Percentiles rank a stretch among this genome's conserved stretches.
Evolutionary conservation across 495 filamentous ascomycete genomes (phyloP).

Genomic region (Podospora conica): DNA sequence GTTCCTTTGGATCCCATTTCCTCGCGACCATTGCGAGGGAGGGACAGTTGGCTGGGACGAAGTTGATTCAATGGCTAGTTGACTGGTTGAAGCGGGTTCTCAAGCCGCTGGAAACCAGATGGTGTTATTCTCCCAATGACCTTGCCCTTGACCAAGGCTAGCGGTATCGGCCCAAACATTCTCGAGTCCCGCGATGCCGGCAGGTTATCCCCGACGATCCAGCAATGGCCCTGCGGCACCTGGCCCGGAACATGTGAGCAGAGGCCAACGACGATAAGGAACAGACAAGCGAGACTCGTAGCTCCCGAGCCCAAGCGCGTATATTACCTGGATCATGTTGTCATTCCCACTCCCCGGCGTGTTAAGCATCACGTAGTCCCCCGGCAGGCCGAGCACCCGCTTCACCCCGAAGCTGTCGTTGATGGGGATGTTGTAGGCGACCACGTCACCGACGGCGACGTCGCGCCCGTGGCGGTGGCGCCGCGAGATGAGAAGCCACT

Average conservation of each 20-base stretch:
- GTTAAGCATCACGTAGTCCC: slow-evolving; percentile 80
- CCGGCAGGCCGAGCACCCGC: slow-evolving; percentile 77
- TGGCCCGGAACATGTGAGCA: slow-evolving; percentile 24
- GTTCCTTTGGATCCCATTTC: background rate
- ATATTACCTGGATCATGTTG: slow-evolving; percentile 77
- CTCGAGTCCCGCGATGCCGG: slow-evolving; percentile 79
- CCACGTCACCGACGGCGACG: slow-evolving; percentile 76
- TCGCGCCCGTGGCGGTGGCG: slow-evolving; percentile 60
- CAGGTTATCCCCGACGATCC: slow-evolving; percentile 81
- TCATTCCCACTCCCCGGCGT: slow-evolving; percentile 43
- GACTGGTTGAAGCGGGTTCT: slow-evolving; percentile 22
- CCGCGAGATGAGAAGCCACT: slow-evolving; percentile 62
- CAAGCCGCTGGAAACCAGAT: slow-evolving; percentile 28
- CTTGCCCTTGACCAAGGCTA: slow-evolving; percentile 80
- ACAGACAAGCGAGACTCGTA: background rate
- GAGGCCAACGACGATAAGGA: background rate
- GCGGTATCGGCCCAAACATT: slow-evolving; percentile 74
- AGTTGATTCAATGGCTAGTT: background rate
- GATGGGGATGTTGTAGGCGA: slow-evolving; percentile 68
- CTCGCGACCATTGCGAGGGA: background rate
- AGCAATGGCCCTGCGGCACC: slow-evolving; percentile 88
- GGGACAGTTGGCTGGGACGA: background rate
- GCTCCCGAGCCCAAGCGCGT: background rate
- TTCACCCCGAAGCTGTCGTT: slow-evolving; percentile 65
- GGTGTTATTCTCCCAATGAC: slow-evolving; percentile 63